Evolutionary conservation across 202 grass and related monocot species (phyloP).

Genomic region (Digitaria exilis): DNA sequence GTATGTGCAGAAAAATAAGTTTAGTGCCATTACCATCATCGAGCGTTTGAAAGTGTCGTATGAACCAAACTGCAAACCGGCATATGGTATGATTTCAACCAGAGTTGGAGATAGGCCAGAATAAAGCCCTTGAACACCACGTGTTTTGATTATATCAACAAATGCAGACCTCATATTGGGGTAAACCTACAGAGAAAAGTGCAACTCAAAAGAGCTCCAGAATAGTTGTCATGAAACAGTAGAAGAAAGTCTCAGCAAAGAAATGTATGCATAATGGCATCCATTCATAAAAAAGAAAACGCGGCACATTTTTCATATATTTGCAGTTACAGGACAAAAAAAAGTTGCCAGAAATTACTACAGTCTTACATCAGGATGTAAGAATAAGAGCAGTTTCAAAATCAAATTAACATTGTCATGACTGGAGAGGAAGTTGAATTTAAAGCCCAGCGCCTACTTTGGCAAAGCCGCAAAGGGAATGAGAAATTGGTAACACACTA

Average conservation of each 20-base stretch:
- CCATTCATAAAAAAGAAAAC: not conserved
- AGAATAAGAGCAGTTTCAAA: not conserved
- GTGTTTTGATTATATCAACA: constrained; percentile 68
- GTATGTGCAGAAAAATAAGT: not conserved
- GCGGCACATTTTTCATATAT: not conserved
- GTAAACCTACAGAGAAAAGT: constrained; percentile 67
- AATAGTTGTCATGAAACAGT: not conserved
- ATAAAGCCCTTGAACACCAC: constrained; percentile 88
- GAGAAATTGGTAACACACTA: not conserved
- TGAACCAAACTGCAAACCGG: constrained; percentile 91
- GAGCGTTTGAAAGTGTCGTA: constrained; percentile 95
- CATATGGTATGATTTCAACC: constrained; percentile 98
- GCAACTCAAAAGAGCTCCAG: not conserved
- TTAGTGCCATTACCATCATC: constrained; percentile 74
- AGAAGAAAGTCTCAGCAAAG: not conserved
- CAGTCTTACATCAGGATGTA: not conserved
- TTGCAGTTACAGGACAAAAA: not conserved
- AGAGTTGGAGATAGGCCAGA: constrained; percentile 79
- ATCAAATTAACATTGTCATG: not conserved
- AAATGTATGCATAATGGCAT: constrained; percentile 5
- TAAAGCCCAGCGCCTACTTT: not conserved
- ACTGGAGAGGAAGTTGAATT: not conserved
- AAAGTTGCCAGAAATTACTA: not conserved
- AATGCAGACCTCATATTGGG: constrained; percentile 88
- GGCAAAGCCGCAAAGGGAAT: not conserved